Base-by-base conservation (phyloP, 1,139 yeast genomes). In the Schwanniomyces etchellsii region DNA sequence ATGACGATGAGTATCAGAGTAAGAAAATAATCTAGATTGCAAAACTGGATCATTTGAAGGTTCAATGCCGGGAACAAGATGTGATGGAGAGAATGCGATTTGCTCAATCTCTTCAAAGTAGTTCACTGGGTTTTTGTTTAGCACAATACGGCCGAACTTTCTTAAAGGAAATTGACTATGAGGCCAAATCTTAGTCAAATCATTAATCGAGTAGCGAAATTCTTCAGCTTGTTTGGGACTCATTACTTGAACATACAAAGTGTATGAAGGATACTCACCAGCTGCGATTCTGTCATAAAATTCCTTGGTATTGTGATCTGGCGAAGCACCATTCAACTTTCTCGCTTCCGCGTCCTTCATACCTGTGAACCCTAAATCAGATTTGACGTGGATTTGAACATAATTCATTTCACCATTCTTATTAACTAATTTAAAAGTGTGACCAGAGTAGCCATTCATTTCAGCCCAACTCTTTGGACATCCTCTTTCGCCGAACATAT, bases 371-470 rank as follows among this genome's bases (percentile, higher is more conserved):
- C 88, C 88, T 48, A 72, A 78, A 54, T 78, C 81, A 24, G 83
- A 52, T 30, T 61, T 47, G 35, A 78, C 56, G 56, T 80, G 88
- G 42, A 80, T 71, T 53, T 81, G 86, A 28, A 79, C 83, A 50
- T 80, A 81, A 35, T 64, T 60, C 67, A 77, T 68, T 31, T 76
- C 75, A 34, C 81, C 83, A 43, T 78, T 70, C 35, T 65, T 61
- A 50, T 79, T 80, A 50, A 70, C 63, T 71, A 82, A 76, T 61
- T 81, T 81, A 63, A 70, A 80, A 27, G 88, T 73, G 60, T 80
- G 88, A 30, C 88, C 88, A 4, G 88, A 80, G 60, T 76, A 81
- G 35, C 85, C 84, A 55, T 81, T 68, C 85, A 80, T 78, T 41
- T 70, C 60, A 43, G 83, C 70, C 64, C 67, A 72, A 12, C 74